Evolutionary conservation across 371 early-diverging fungal genomes (phyloP), one percentile per base, ranked within the genome.

Genomic region (Actinomortierella wolfii): DNA sequence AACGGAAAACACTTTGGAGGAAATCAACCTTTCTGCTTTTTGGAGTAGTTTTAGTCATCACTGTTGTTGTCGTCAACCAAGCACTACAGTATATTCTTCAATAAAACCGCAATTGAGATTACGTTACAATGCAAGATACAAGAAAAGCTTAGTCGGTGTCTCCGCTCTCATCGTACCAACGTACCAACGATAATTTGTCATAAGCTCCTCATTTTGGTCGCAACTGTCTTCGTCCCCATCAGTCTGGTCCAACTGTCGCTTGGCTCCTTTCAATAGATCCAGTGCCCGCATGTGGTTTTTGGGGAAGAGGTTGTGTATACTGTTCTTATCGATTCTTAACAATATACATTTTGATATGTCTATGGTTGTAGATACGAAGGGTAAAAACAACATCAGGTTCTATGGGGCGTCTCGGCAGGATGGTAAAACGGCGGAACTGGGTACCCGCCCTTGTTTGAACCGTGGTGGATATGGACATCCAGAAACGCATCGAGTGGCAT

Each of bases 251-350:
- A 50, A 24, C 26, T 62, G 24, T 56, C 56, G 51, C 24, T 56
- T 62, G 56, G 51, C 24, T 15, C 52, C 56, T 39, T 51, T 56
- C 0, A 62, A 51, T 2, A 56, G 14, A 56, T 56, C 47, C 51
- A 62, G 56, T 40, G 52, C 52, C 46, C 34, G 24, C 63, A 56
- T 51, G 51, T 56, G 63, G 34, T 8, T 40, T 1, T 51, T 13
- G 26, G 52, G 56, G 56, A 51, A 63, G 28, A 63, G 57, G 39
- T 20, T 40, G 48, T 56, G 52, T 47, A 56, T 56, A 46, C 56
- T 63, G 51, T 45, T 56, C 63, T 25, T 63, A 56, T 56, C 63
- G 14, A 63, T 63, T 47, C 53, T 52, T 2, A 56, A 56, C 47
- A 41, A 45, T 51, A 63, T 63, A 56, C 63, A 56, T 41, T 63